A percentile compares a stretch with the other conserved stretches of the same genome.
These are phyloP conservation scores for Immersiporthe knoxdaviesiana DNA, from an alignment of 2,329 filamentous ascomycete genomes.

Conservation along the genomic window DNA sequence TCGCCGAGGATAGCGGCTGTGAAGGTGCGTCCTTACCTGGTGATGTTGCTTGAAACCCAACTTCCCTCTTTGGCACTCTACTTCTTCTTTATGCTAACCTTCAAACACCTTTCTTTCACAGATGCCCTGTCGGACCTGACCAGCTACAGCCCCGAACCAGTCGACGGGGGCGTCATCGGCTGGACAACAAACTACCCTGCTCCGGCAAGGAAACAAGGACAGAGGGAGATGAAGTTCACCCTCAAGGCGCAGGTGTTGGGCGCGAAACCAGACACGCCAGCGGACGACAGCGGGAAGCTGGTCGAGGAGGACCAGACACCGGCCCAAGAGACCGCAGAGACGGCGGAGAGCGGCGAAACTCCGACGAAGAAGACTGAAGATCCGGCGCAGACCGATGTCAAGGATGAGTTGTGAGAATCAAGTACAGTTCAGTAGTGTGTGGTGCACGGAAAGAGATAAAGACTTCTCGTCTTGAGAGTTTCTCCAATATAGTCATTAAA, in stretches of 20 bases:
- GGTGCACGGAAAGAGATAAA: background rate
- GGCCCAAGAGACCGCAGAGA: background rate
- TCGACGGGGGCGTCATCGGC: conserved; percentile 37
- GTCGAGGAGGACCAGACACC: background rate
- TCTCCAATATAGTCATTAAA: background rate
- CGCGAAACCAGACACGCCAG: conserved; percentile 31
- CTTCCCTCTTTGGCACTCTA: background rate
- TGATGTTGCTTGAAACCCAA: too few species aligned
- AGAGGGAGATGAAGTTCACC: conserved; percentile 41
- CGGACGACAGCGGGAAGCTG: background rate
- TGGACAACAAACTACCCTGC: conserved; percentile 38
- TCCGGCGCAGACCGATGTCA: conserved; percentile 14
- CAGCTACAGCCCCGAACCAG: conserved; percentile 35
- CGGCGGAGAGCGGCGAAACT: background rate
- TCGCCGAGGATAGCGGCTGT: conserved; percentile 48
- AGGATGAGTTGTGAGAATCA: conserved; percentile 26
- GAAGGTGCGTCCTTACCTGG: conserved; percentile 38
- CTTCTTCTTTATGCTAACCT: background rate
- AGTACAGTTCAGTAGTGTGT: background rate
- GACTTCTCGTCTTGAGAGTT: background rate
- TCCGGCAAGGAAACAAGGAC: conserved; percentile 32
- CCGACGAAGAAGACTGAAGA: conserved; percentile 5
- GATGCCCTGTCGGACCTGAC: conserved; percentile 35
- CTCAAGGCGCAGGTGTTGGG: conserved; percentile 42
- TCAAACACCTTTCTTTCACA: conserved; percentile 17